Evolutionary conservation across 2,329 filamentous ascomycete species (phyloP), one percentile per base, ranked within the genome.

Genomic region (Sclerotinia borealis): DNA sequence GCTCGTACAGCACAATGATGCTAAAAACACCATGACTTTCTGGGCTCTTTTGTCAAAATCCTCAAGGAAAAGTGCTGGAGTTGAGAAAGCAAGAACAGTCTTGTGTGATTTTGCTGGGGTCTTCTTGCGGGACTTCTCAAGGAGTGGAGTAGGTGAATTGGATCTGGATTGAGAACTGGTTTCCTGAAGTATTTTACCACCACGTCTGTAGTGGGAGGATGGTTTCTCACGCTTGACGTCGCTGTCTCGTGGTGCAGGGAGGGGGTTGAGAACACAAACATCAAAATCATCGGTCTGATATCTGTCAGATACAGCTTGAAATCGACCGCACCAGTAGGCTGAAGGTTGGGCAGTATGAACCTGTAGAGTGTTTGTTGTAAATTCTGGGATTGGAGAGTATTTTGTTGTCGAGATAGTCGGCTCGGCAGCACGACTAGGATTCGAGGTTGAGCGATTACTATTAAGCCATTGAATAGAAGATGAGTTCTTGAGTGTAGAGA

Each of bases 261-360:
- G 49, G 1, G 62, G 56, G 47, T 65, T 58, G 5, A 29, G 22
- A 9, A 59, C 34, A 25, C 36, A 49, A 0, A 70, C 65, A 5
- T 71, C 63, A 27, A 80, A 71, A 29, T 71, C 69, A 67, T 82
- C 79, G 64, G 75, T 78, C 61, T 77, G 77, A 66, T 81, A 79
- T n/a, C 78, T 79, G 73, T 88, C 85, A 58, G 82, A 78, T 0
- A 87, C 73, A 2, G 83, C 75, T 58, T 80, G 75, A 70, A 88
- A 87, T 45, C 86, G 83, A 22, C 86, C 86, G 13, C 79, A 77
- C 86, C 86, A 89, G 72, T 86, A 88, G 3, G 77, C 73, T 2
- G 79, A 78, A 7, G 79, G 74, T 68, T 82, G 79, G 2, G 80
- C 77, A 0, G 71, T 75, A 58, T 72, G 71, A 17, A 85, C 73